Evolutionary conservation across 2,329 filamentous ascomycete genomes (phyloP).

Genomic region (Talaromyces atroroseus): DNA sequence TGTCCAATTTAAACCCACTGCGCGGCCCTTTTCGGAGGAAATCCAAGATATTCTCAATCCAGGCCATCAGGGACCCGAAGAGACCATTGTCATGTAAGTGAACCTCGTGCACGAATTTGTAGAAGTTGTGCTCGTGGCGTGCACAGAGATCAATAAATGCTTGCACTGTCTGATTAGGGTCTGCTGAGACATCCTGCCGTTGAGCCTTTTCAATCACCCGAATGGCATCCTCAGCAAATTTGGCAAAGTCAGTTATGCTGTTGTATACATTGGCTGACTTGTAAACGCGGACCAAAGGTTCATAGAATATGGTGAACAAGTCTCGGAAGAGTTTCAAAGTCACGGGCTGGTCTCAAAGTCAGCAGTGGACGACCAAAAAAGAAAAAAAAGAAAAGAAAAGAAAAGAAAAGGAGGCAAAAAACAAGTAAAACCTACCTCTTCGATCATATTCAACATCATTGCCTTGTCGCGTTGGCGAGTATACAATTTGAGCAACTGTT

Average conservation of each 20-base stretch:
- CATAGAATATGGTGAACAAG: slow-evolving; percentile 97
- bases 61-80: slow-evolving; percentile 92
- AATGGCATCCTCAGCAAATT: slow-evolving; percentile 90
- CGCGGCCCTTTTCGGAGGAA: slow-evolving; percentile 81
- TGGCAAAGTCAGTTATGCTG: slow-evolving; percentile 92
- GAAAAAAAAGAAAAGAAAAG: too few species aligned
- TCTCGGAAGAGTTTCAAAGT: slow-evolving; percentile 94
- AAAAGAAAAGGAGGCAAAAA: too few species aligned
- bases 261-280: slow-evolving; percentile 98
- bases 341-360: slow-evolving; percentile 54
- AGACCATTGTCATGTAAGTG: slow-evolving; percentile 95
- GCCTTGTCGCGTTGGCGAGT: slow-evolving; percentile 88
- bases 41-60: slow-evolving; percentile 92
- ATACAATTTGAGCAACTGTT: slow-evolving; percentile 88
- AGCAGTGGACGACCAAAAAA: slow-evolving; percentile 3
- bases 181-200: slow-evolving; percentile 76
- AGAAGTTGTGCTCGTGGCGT: slow-evolving; percentile 92
- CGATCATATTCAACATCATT: slow-evolving; percentile 94
- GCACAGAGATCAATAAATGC: slow-evolving; percentile 96
- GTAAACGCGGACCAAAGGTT: slow-evolving; percentile 92
- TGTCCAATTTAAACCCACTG: slow-evolving; percentile 74
- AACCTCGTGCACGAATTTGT: slow-evolving; percentile 98
- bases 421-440: slow-evolving; percentile 59
- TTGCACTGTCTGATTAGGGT: slow-evolving; percentile 97
- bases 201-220: slow-evolving; percentile 65